Evolutionary conservation across 2,329 filamentous ascomycete species (phyloP), one percentile per base, ranked within the genome.

Genomic region (Colletotrichum liaoningense): DNA sequence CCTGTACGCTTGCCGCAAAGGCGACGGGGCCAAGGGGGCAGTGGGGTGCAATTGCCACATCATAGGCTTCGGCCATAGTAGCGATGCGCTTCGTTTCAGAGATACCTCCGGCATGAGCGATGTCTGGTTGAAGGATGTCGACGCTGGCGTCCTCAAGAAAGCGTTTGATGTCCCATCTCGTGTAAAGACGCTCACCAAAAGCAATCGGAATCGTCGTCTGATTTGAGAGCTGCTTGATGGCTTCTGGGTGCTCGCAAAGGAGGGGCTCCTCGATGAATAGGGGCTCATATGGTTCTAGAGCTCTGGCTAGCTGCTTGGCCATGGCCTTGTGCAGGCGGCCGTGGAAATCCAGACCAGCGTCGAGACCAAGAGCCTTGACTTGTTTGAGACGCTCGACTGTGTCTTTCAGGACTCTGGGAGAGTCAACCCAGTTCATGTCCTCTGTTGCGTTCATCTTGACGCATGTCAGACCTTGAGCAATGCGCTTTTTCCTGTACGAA

Each of bases 381-480:
- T 86, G 85, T 78, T 89, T 88, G 8, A 93, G 83, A 12, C 92
- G 86, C 72, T 92, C 88, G 4, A 93, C 88, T 55, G 88, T 89
- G 5, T 87, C 83, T 58, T 90, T 84, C 0, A 94, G 82, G 0
- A 85, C 83, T 0, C 85, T 82, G 2, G 92, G 92, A 12, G 89
- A 89, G 79, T 93, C 92, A 3, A 93, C 84, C 91, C 91, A 93
- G 77, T 89, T 89, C 8, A 93, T 78, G 76, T 93, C 91, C 79
- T 91, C 91, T 1, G 91, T 93, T 9, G 88, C 92, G 78, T 93
- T 93, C 91, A 93, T 93, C 80, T 93, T 93, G 67, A 93, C 86
- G 11, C 87, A 84, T 6, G 80, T 88, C 79, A 91, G 88, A 1
- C 89, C 89, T 81, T 91, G 89, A 16, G 82, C 83, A 75, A 87